Percentiles rank a stretch among this genome's conserved stretches.
Conservation (phyloP, 192 early-diverging fungal species). For the Coemansia asiatica region DNA sequence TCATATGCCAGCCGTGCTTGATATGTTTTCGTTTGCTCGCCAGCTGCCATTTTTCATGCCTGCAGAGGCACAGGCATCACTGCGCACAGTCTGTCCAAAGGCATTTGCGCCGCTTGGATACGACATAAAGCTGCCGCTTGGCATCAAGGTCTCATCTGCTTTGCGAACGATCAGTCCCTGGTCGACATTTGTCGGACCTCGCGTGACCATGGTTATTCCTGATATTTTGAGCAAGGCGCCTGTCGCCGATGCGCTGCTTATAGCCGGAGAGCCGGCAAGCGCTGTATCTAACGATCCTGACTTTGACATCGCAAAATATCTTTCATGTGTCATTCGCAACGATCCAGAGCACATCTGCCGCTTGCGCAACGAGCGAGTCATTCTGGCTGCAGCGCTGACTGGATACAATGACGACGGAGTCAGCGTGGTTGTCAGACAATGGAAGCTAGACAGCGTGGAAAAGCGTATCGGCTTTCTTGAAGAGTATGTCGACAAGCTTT, state of each 20-base stretch:
- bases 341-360: slow-evolving; percentile 47
- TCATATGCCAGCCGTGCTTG: slow-evolving; percentile 61
- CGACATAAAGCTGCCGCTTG: slow-evolving; percentile 62
- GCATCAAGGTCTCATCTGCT: slow-evolving; percentile 64
- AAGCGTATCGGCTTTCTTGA: slow-evolving; percentile 55
- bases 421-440: slow-evolving; percentile 50
- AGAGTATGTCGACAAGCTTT: slow-evolving; percentile 49
- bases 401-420: slow-evolving; percentile 46
- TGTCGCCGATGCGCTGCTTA: slow-evolving; percentile 40
- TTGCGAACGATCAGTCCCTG: slow-evolving; percentile 68
- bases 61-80: slow-evolving; percentile 60
- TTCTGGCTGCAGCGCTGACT: slow-evolving; percentile 61
- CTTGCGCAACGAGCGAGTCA: slow-evolving; percentile 45
- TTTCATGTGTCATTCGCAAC: slow-evolving; percentile 60
- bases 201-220: slow-evolving; percentile 55
- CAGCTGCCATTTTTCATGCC: slow-evolving; percentile 42
- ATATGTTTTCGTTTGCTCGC: slow-evolving; percentile 50
- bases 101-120: slow-evolving; percentile 25
- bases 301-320: slow-evolving; percentile 64
- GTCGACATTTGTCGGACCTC: slow-evolving; percentile 60
- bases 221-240: slow-evolving; percentile 40
- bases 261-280: slow-evolving; percentile 60
- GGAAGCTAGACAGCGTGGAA: slow-evolving; percentile 46
- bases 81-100: slow-evolving; percentile 58
- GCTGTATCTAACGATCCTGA: slow-evolving; percentile 53